phyloP scores from a whole-genome alignment of 805 yeast genomes.

The Metschnikowia cerradonensis region DNA sequence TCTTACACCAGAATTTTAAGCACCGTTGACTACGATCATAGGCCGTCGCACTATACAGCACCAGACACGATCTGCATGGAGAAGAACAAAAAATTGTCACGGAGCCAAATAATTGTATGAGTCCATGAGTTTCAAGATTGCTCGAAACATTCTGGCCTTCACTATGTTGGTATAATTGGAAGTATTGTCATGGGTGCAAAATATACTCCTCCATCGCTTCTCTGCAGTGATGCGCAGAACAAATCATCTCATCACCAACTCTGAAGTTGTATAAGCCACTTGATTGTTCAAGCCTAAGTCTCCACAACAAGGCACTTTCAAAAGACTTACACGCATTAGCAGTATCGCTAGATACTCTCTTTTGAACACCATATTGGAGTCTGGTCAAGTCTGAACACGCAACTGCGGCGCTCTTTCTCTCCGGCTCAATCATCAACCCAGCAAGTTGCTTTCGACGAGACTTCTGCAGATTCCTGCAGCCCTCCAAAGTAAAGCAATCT shows the following conservation, averaged over 20 bases:
- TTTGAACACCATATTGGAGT: neutral
- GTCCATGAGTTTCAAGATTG: too few relatives aligned
- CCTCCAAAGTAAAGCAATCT: slow-evolving; percentile 1
- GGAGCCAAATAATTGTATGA: neutral
- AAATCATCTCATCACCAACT: neutral
- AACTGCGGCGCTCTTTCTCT: neutral
- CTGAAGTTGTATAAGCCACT: neutral
- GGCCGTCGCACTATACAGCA: neutral
- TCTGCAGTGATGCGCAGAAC: slow-evolving; percentile 3
- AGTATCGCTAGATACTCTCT: neutral
- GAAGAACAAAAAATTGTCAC: neutral
- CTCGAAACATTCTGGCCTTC: too few relatives aligned
- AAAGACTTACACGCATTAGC: neutral
- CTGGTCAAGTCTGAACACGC: neutral
- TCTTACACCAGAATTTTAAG: neutral
- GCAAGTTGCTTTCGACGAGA: slow-evolving; percentile 5
- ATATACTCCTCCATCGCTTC: neutral
- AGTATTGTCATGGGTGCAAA: neutral
- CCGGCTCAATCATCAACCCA: neutral
- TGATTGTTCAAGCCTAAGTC: neutral
- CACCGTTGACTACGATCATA: neutral
- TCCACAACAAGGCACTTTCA: neutral
- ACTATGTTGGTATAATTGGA: too few relatives aligned
- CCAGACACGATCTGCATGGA: neutral
- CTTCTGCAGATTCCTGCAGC: slow-evolving; percentile 4